Percentiles rank a stretch among this genome's conserved stretches.
These are phyloP conservation scores for Claviceps sp. DNA, from an alignment of 2,329 filamentous ascomycete species.

Conservation along the genomic window DNA sequence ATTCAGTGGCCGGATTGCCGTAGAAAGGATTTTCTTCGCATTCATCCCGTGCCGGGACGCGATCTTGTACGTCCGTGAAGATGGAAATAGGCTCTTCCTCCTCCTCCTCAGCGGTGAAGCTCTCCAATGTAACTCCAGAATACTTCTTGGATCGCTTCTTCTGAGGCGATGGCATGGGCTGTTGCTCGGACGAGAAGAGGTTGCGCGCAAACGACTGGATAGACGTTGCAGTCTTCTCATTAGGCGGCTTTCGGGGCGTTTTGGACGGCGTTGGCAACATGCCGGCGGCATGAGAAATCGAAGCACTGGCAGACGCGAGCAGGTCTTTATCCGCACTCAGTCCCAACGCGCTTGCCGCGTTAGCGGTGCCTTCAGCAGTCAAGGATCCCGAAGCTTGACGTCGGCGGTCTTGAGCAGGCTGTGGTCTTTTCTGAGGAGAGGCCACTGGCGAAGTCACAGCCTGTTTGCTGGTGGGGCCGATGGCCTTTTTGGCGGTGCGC, in stretches of 20 bases:
- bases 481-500: constrained; percentile 19
- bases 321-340: constrained; percentile 15
- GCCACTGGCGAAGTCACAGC: constrained; percentile 28
- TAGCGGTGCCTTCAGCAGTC: constrained; percentile 28
- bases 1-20: constrained; percentile 29
- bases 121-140: constrained; percentile 39
- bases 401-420: constrained; percentile 31
- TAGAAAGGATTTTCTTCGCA: constrained; percentile 62
- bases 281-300: constrained; percentile 24
- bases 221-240: constrained; percentile 34
- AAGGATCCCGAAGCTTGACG: constrained; percentile 33
- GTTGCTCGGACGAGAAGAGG: constrained; percentile 46
- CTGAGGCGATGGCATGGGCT: constrained; percentile 44
- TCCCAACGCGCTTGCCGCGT: constrained; percentile 29
- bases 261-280: constrained; percentile 71
- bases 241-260: constrained; percentile 54
- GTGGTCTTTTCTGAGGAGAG: constrained; percentile 39
- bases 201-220: constrained; percentile 45
- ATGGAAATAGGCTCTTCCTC: constrained; percentile 52
- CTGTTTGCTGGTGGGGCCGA: constrained; percentile 13
- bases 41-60: constrained; percentile 54
- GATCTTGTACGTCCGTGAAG: constrained; percentile 70
- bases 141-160: constrained; percentile 46
- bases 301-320: constrained; percentile 14
- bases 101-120: constrained; percentile 43